A percentile compares a stretch with the other conserved stretches of the same genome.
Evolutionary conservation across 2,329 filamentous ascomycete genomes (phyloP).

Genomic region (Cladosporium sp.): DNA sequence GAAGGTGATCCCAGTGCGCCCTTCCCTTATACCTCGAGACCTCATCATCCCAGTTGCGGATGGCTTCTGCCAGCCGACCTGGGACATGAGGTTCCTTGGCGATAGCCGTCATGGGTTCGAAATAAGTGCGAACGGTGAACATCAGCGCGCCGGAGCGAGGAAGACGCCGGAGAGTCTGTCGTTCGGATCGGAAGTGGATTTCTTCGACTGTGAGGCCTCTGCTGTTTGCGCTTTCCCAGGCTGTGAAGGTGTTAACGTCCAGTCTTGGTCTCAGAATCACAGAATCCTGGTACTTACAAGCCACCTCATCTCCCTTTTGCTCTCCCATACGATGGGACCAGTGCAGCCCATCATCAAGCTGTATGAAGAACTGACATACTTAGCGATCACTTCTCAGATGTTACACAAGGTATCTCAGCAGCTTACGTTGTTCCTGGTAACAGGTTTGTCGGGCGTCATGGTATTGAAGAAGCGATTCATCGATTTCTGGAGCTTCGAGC

Average conservation of each 20-base stretch:
- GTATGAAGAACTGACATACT: slow-evolving; percentile 1
- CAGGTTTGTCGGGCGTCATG: slow-evolving; percentile 8
- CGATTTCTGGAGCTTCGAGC: slow-evolving; percentile 7
- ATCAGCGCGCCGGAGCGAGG: slow-evolving; percentile 4
- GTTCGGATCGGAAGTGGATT: slow-evolving; percentile 7
- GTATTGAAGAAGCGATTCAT: slow-evolving; percentile 12
- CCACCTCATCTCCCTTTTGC: slow-evolving; percentile 3
- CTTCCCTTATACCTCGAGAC: slow-evolving; percentile 2
- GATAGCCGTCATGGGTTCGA: slow-evolving; percentile 3
- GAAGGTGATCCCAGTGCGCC: slow-evolving; percentile 5
- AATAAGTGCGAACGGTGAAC: slow-evolving; percentile 10
- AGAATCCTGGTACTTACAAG: not conserved
- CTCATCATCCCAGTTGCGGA: slow-evolving; percentile 7
- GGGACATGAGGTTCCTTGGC: slow-evolving; percentile 7
- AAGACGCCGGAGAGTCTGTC: slow-evolving; percentile 5
- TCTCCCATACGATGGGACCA: slow-evolving; percentile 10
- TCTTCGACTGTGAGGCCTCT: slow-evolving; percentile 7
- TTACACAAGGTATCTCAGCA: not conserved
- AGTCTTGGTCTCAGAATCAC: no score
- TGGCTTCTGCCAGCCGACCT: slow-evolving; percentile 5
- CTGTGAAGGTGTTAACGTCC: not conserved
- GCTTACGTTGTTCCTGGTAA: slow-evolving; percentile 8
- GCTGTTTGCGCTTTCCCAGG: slow-evolving; percentile 6
- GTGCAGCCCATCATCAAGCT: slow-evolving; percentile 9
- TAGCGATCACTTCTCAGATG: not conserved